Evolutionary conservation across 2,329 filamentous ascomycete genomes (phyloP).

Genomic region (Pyricularia pennisetigena): DNA sequence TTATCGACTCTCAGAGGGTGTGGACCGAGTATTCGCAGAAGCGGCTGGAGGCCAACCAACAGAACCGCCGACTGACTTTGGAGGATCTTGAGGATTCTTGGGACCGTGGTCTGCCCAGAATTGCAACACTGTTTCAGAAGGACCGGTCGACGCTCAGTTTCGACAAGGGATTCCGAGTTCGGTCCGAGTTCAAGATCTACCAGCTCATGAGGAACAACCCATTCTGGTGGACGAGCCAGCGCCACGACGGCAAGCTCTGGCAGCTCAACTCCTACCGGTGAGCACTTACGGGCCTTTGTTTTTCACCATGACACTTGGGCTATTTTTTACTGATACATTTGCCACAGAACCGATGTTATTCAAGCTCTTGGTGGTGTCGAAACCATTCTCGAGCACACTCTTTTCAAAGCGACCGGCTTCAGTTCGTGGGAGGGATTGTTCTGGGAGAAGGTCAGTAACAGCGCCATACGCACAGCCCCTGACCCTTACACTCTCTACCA

Average conservation of each 20-base stretch:
- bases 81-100: constrained; percentile 97
- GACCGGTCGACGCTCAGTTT: constrained; percentile 94
- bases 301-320: too few species aligned
- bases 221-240: constrained; percentile 98
- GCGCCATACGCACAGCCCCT: not conserved
- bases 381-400: constrained; percentile 90
- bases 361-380: constrained; percentile 94
- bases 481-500: not conserved
- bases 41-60: constrained; percentile 90
- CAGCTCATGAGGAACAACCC: constrained; percentile 99
- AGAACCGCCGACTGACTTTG: constrained; percentile 86
- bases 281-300: not conserved
- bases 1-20: constrained; percentile 96
- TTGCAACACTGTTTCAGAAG: constrained; percentile 98
- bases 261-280: constrained; percentile 68
- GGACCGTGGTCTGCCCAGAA: constrained; percentile 94
- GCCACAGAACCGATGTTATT: constrained; percentile 74
- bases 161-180: constrained; percentile 93
- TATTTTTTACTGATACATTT: not conserved
- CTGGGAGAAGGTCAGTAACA: constrained; percentile 40
- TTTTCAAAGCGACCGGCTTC: constrained; percentile 96
- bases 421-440: constrained; percentile 89
- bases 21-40: constrained; percentile 99
- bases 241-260: constrained; percentile 96
- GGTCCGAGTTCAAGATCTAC: constrained; percentile 96